Percentiles rank a stretch among this genome's conserved stretches.
These are phyloP conservation scores for Lanzia echinophila DNA, from an alignment of 2,329 filamentous ascomycete species.

Conservation along the genomic window DNA sequence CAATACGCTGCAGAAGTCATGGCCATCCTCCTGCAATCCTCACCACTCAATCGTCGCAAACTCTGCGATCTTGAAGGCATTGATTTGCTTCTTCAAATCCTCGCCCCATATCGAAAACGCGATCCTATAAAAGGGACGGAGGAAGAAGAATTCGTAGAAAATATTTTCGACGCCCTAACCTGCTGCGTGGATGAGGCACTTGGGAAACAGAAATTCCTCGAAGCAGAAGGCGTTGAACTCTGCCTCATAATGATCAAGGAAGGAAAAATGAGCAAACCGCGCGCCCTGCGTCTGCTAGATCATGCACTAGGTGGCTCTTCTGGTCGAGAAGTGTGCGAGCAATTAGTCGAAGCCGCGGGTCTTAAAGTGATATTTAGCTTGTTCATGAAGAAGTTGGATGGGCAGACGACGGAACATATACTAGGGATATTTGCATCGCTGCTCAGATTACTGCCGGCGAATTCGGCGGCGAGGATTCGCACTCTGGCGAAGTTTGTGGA, in stretches of 20 bases:
- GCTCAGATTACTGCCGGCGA: conserved; percentile 69
- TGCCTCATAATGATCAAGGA: conserved; percentile 88
- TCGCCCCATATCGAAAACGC: conserved; percentile 76
- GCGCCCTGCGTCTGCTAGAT: conserved; percentile 76
- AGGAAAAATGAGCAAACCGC: conserved; percentile 72
- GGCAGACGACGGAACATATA: conserved; percentile 66
- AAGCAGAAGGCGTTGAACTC: conserved; percentile 87
- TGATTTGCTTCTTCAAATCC: conserved; percentile 73
- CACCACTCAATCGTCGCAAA: conserved; percentile 54
- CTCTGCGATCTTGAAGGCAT: conserved; percentile 64
- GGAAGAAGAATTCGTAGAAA: conserved; percentile 93
- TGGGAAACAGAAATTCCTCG: conserved; percentile 76
- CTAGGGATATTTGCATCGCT: conserved; percentile 79
- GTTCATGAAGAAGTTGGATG: conserved; percentile 77
- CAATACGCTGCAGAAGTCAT: conserved; percentile 91
- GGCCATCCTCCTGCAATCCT: conserved; percentile 78
- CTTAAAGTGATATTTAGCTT: conserved; percentile 79
- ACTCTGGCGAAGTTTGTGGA: conserved; percentile 92
- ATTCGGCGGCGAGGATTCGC: conserved; percentile 72
- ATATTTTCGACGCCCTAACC: conserved; percentile 80
- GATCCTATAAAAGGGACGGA: conserved; percentile 81
- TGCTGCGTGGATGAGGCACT: conserved; percentile 68
- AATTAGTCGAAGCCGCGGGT: conserved; percentile 74
- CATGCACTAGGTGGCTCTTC: conserved; percentile 61
- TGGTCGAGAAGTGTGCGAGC: conserved; percentile 62